Evolutionary conservation across 2,329 filamentous ascomycete genomes (phyloP).

Genomic region (Nigrograna mackinnonii): DNA sequence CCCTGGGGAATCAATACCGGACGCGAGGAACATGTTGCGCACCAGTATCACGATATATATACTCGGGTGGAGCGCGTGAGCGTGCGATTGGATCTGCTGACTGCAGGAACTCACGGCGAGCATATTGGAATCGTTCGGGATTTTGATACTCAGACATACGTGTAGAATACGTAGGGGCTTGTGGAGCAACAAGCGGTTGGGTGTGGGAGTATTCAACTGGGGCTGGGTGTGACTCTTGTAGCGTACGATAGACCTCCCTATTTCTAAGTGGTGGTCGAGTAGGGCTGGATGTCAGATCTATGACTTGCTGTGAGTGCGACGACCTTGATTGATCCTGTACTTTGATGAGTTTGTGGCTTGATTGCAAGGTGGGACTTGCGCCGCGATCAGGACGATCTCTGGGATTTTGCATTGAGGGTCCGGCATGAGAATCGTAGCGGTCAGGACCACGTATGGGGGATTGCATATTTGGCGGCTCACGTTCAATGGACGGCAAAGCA

Average conservation of each 20-base stretch:
- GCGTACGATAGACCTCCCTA: neutral
- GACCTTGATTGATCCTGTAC: neutral
- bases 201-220: neutral
- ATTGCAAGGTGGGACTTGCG: neutral
- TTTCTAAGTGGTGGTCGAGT: neutral
- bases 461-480: neutral
- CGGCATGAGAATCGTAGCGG: neutral
- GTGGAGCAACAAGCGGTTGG: neutral
- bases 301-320: neutral
- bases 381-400: neutral
- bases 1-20: neutral
- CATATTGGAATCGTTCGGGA: neutral
- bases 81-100: neutral
- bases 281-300: conserved; percentile 2
- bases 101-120: neutral
- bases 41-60: too few species aligned
- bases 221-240: neutral
- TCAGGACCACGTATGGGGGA: conserved; percentile 1
- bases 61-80: too few species aligned
- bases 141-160: neutral
- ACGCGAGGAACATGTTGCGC: too few species aligned
- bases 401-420: neutral
- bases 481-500: conserved; percentile 12
- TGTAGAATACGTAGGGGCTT: neutral
- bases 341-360: neutral